A percentile compares a stretch with the other conserved stretches of the same genome.
Evolutionary conservation across 2,329 filamentous ascomycete genomes (phyloP).

Genomic region (Cladosporium sp.): DNA sequence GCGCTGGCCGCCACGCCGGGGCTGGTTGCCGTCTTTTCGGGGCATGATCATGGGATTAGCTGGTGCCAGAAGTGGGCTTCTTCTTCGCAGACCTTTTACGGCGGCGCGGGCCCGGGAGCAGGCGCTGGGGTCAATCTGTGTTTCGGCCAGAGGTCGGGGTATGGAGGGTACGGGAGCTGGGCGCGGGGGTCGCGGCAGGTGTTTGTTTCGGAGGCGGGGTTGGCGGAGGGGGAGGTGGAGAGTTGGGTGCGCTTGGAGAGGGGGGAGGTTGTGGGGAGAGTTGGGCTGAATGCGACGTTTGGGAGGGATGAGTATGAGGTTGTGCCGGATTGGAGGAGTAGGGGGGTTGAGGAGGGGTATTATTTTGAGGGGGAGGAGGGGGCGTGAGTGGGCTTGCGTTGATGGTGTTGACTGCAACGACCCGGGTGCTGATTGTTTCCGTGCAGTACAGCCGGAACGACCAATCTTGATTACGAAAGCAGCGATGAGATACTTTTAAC

Average conservation of each 20-base stretch:
- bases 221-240: conserved; percentile 19
- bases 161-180: conserved; percentile 31
- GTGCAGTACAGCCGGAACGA: no score
- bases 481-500: no score
- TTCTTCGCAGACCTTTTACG: conserved; percentile 14
- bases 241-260: conserved; percentile 31
- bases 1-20: conserved; percentile 51
- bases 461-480: no score
- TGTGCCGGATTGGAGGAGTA: neutral
- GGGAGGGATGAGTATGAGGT: conserved; percentile 7
- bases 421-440: no score
- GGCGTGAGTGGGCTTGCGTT: no score
- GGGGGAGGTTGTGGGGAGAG: conserved; percentile 23
- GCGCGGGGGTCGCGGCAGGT: conserved; percentile 27
- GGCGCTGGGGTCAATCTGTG: conserved; percentile 25
- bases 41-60: conserved; percentile 51
- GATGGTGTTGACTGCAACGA: no score
- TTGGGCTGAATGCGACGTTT: conserved; percentile 28
- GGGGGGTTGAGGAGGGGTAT: no score
- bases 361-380: no score
- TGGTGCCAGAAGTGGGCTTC: conserved; percentile 33
- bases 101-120: conserved; percentile 25
- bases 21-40: conserved; percentile 54
- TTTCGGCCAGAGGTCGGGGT: conserved; percentile 27
- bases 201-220: conserved; percentile 19